Evolutionary conservation across 768 basidiomycete species (phyloP).

Genomic region (Rhodocollybia butyracea): DNA sequence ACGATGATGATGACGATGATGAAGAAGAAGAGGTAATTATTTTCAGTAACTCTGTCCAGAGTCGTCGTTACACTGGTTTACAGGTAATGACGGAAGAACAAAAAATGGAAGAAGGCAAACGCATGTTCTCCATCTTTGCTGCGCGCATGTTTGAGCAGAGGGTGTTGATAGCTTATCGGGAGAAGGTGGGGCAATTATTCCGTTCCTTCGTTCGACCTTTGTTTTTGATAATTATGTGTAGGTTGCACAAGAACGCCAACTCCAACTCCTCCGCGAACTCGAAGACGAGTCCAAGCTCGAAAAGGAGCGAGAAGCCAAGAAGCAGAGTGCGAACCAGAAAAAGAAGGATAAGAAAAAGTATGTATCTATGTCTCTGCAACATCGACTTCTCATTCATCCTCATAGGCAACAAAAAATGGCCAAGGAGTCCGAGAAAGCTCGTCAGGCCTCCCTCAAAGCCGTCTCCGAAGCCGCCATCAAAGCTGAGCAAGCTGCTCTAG

Average conservation of each 20-base stretch:
- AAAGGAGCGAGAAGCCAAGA: constrained; percentile 89
- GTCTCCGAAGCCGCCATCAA: constrained; percentile 80
- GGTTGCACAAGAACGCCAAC: constrained; percentile 93
- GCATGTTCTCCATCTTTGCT: constrained; percentile 99
- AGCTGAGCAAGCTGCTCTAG: constrained; percentile 71
- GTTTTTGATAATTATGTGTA: background rate
- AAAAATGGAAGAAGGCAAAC: constrained; percentile 98
- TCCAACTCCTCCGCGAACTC: constrained; percentile 89
- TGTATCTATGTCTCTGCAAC: constrained; percentile 11
- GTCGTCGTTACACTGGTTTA: too few relatives aligned
- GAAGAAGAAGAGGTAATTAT: constrained; percentile 43
- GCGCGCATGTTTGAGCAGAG: constrained; percentile 99
- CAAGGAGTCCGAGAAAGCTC: constrained; percentile 89
- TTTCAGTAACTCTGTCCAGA: too few relatives aligned
- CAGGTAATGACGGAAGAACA: constrained; percentile 91
- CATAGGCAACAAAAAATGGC: constrained; percentile 84
- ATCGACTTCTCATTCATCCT: constrained; percentile 1
- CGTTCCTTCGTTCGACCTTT: background rate
- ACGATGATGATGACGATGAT: constrained; percentile 54
- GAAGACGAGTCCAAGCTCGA: constrained; percentile 91
- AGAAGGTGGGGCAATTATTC: constrained; percentile 41
- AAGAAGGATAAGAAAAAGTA: constrained; percentile 96
- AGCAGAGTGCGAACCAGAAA: constrained; percentile 96
- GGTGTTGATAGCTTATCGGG: constrained; percentile 93
- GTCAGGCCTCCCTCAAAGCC: constrained; percentile 79